Evolutionary conservation across 192 early-diverging fungal species (phyloP), one percentile per base, ranked within the genome.

Genomic region (Mortierella alpina): DNA sequence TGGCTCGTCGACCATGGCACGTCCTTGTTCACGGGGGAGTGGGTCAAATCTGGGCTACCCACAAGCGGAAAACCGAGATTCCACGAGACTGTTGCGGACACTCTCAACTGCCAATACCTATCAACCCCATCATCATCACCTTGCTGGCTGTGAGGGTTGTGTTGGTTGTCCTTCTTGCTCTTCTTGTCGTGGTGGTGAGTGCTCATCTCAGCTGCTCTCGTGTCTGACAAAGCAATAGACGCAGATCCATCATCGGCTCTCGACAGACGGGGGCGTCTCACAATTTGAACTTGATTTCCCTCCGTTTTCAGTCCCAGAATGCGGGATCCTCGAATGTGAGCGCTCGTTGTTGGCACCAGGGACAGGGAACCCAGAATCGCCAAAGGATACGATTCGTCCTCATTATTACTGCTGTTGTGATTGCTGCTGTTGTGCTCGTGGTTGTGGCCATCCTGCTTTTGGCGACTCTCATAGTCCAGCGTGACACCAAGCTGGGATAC

Each of bases 401-500:
- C 40, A 41, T 52, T 31, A n/a, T 51, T 41, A 1, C 13, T 41
- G 7, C 51, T n/a, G 4, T 31, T 3, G 31, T 31, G 1, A n/a
- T n/a, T 41, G 9, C 13, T 41, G 7, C 51, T n/a, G 4, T 31
- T 3, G 31, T 31, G 1, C 31, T 31, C 31, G 31, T 31, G 31
- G 31, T 31, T 31, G 31, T 31, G 31, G 31, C 31, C 31, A 31
- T 31, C 31, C 31, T 31, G 10, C 51, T 2, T n/a, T 13, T 20
- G 13, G 2, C 63, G 59, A n/a, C 51, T 41, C 15, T 70, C 50
- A 22, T 71, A 79, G 1, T 48, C 48, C 22, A 72, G 13, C 0
- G 76, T 79, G 13, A 78, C 46, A 7, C 69, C 76, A 14, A 79
- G 50, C 59, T 72, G 69, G 5, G 76, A 71, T 22, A 79, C 45